Evolutionary conservation across 257 asterid species (phyloP).

Genomic region (Ilex aquifolium): DNA sequence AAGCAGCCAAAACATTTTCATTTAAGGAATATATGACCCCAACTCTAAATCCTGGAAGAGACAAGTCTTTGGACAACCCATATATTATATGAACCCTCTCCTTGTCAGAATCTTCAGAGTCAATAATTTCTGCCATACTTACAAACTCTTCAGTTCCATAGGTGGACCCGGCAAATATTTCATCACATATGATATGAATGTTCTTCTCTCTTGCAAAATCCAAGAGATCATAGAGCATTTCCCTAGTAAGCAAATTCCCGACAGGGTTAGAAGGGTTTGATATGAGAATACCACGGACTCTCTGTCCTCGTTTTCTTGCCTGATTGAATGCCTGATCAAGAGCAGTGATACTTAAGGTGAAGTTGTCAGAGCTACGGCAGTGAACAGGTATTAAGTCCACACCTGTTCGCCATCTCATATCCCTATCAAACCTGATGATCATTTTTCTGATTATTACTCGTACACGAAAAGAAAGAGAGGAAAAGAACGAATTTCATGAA

Average conservation of each 20-base stretch:
- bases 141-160: constrained; percentile 74
- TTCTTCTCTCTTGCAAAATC: constrained; percentile 85
- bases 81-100: constrained; percentile 84
- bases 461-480: background rate
- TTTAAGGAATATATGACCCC: constrained; percentile 82
- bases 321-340: constrained; percentile 84
- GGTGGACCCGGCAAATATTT: constrained; percentile 82
- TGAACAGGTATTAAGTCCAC: constrained; percentile 85
- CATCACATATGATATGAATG: constrained; percentile 88
- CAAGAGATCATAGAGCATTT: constrained; percentile 46
- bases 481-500: background rate
- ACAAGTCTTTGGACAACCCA: constrained; percentile 81
- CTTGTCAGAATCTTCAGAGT: constrained; percentile 58
- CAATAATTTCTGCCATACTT: constrained; percentile 87
- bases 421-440: constrained; percentile 79
- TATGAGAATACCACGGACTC: constrained; percentile 79
- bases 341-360: constrained; percentile 60
- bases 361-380: constrained; percentile 87
- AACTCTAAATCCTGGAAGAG: constrained; percentile 85
- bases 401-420: constrained; percentile 84
- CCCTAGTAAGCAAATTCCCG: constrained; percentile 62
- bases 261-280: constrained; percentile 91
- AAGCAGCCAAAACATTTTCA: constrained; percentile 74
- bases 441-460: constrained; percentile 13
- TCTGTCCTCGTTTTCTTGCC: constrained; percentile 91